phyloP scores from a whole-genome alignment of 805 yeast species.

The Starmerella vitae region DNA sequence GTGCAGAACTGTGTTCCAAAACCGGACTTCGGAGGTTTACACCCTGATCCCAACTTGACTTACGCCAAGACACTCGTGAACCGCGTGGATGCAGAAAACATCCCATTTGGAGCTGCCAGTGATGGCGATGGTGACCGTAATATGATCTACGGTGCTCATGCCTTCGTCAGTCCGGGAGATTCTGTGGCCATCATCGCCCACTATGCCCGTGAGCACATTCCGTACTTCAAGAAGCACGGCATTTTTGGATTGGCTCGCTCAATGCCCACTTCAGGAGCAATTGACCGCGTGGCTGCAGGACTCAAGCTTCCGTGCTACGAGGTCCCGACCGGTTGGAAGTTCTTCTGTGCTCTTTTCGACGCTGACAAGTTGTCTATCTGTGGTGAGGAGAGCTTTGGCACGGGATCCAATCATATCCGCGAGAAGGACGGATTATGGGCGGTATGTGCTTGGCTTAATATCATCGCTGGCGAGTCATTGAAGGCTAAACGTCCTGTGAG shows the following conservation, averaged over 20 bases:
- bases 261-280: conserved; percentile 93
- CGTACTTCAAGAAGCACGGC: conserved; percentile 79
- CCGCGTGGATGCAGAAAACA: conserved; percentile 64
- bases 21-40: conserved; percentile 93
- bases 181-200: conserved; percentile 95
- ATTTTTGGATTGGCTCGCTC: conserved; percentile 89
- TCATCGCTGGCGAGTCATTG: conserved; percentile 66
- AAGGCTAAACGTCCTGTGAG: conserved; percentile 50
- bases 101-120: conserved; percentile 96
- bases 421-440: conserved; percentile 99
- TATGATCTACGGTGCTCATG: conserved; percentile 91
- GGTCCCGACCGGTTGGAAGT: conserved; percentile 99
- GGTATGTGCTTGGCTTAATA: conserved; percentile 90
- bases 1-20: conserved; percentile 69
- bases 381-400: conserved; percentile 97
- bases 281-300: conserved; percentile 75
- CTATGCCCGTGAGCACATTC: conserved; percentile 68
- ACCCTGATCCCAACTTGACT: conserved; percentile 95
- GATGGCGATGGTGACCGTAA: conserved; percentile 99
- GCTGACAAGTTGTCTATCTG: conserved; percentile 87
- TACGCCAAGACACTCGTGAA: conserved; percentile 81
- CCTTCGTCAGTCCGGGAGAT: conserved; percentile 97
- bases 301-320: conserved; percentile 70
- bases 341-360: conserved; percentile 90
- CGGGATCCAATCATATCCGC: conserved; percentile 93